Evolutionary conservation across 257 asterid genomes (phyloP).

Genomic region (Lycium barbarum): DNA sequence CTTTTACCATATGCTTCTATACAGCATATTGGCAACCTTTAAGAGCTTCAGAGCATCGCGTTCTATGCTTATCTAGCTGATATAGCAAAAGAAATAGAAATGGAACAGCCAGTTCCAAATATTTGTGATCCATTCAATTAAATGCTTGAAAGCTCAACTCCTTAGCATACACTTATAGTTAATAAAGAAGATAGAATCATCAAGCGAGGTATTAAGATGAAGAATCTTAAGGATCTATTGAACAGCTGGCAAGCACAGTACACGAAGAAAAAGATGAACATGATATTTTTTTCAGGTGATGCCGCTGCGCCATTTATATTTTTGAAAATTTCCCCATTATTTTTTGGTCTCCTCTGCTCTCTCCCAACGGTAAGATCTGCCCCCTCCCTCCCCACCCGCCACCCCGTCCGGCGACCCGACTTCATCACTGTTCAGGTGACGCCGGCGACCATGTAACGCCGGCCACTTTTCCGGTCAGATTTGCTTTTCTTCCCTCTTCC

Average conservation of each 20-base stretch:
- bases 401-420: too few species aligned
- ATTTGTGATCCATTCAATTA: conserved; percentile 11
- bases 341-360: too few species aligned
- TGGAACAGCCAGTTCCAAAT: neutral
- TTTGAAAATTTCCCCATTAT: too few species aligned
- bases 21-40: neutral
- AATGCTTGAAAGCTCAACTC: neutral
- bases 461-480: too few species aligned
- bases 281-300: too few species aligned
- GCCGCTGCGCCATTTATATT: too few species aligned
- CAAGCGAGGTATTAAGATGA: neutral
- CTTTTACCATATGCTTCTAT: neutral
- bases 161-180: neutral
- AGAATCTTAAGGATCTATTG: neutral
- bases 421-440: too few species aligned
- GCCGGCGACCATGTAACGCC: too few species aligned
- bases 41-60: neutral
- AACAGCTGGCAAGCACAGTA: neutral
- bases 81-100: neutral
- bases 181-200: neutral
- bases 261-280: conserved; percentile 1
- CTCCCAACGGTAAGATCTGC: too few species aligned
- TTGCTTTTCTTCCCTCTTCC: too few species aligned
- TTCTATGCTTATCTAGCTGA: neutral
- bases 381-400: too few species aligned